phyloP scores from a whole-genome alignment of 2,329 filamentous ascomycete species.

The Aspergillus intermedius region DNA sequence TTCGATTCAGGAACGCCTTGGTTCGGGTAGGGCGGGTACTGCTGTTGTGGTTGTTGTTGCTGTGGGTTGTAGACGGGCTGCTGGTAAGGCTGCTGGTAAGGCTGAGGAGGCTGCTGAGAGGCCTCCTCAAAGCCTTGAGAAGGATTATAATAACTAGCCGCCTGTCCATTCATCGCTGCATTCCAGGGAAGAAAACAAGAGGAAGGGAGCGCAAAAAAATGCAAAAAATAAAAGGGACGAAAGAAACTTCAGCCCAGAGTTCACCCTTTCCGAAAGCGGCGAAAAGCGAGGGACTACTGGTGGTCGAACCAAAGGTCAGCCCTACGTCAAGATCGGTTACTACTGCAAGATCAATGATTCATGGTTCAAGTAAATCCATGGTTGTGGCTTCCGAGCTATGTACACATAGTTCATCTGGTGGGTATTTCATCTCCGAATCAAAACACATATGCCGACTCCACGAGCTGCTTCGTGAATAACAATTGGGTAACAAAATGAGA shows the following conservation, averaged over 20 bases:
- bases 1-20: slow-evolving; percentile 6
- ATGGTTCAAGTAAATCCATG: background rate
- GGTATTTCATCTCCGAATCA: no score
- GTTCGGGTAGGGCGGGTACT: slow-evolving; percentile 1
- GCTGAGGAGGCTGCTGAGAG: slow-evolving; percentile 10
- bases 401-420: background rate
- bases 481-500: background rate
- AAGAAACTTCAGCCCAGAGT: background rate
- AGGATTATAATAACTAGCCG: slow-evolving; percentile 30
- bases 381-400: background rate
- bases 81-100: slow-evolving; percentile 20
- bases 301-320: background rate
- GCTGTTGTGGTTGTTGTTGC: background rate
- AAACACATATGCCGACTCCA: background rate
- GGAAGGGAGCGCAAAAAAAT: slow-evolving; percentile 1
- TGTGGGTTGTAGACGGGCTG: slow-evolving; percentile 21
- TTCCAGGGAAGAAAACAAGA: slow-evolving; percentile 2
- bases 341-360: slow-evolving; percentile 1
- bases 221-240: background rate
- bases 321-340: background rate
- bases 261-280: background rate
- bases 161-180: slow-evolving; percentile 31
- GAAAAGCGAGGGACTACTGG: background rate
- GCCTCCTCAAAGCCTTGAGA: slow-evolving; percentile 17
- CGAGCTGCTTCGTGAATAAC: background rate